Conservation (phyloP, 83 land plant genomes). For the Picea abies region DNA sequence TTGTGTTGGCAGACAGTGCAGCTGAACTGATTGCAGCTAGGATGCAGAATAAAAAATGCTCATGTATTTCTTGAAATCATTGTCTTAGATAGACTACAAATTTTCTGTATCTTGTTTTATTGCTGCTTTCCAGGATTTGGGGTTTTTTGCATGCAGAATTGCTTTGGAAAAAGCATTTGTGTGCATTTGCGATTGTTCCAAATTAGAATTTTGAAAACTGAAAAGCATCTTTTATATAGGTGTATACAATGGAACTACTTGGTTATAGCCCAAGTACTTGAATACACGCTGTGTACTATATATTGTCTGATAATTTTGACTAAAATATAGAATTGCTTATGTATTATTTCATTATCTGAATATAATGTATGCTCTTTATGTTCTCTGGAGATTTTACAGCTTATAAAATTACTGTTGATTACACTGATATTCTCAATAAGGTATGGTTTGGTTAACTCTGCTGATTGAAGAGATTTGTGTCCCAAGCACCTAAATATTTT, state of each 20-base stretch:
- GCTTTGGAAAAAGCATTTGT: background rate
- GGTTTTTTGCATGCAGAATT: background rate
- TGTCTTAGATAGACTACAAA: background rate
- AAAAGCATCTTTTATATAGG: background rate
- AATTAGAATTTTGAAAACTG: background rate
- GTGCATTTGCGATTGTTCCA: background rate
- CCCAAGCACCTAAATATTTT: background rate
- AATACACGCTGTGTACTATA: background rate
- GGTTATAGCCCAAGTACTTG: background rate
- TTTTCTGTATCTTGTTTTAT: background rate
- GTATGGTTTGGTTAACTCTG: background rate
- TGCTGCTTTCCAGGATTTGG: background rate
- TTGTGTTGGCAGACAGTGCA: slow-evolving; percentile 14
- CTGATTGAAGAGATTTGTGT: background rate
- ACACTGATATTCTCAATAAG: background rate
- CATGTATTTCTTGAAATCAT: background rate
- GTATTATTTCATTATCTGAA: background rate
- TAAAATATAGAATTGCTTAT: background rate
- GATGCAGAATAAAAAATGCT: background rate
- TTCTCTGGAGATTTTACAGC: background rate
- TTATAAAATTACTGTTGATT: background rate
- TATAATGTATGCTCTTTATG: background rate
- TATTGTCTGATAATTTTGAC: slow-evolving; percentile 1
- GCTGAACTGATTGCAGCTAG: slow-evolving; percentile 7
- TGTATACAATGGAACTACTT: background rate